phyloP scores from a whole-genome alignment of 352 stramenopile genomes.

The Pythium rhizo-oryzae region DNA sequence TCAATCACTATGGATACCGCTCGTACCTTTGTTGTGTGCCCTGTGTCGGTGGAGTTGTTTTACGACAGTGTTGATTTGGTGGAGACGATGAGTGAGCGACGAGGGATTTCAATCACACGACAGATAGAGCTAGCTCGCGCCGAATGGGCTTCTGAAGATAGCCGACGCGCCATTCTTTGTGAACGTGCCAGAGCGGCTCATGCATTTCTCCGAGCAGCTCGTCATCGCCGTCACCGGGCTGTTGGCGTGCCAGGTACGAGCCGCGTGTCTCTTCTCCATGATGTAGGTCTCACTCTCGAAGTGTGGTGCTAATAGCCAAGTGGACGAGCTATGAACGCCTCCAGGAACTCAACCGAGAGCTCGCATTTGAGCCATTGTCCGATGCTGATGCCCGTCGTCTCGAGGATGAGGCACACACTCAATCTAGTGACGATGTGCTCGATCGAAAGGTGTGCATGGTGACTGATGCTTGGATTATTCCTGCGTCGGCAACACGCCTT shows the following conservation, averaged over 20 bases:
- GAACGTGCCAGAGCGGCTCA: not conserved
- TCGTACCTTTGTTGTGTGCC: not conserved
- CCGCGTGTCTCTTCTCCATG: not conserved
- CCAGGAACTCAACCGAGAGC: not conserved
- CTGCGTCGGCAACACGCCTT: not conserved
- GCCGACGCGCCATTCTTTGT: not conserved
- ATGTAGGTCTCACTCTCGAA: not conserved
- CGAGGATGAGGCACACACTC: slow-evolving; percentile 6
- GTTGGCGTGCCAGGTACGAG: not conserved
- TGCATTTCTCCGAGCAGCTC: not conserved
- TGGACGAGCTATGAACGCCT: not conserved
- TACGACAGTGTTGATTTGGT: not conserved
- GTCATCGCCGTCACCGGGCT: not conserved
- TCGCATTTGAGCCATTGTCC: not conserved
- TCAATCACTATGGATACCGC: too few relatives aligned
- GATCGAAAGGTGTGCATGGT: slow-evolving; percentile 12
- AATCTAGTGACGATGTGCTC: slow-evolving; percentile 11
- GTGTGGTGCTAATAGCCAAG: not conserved
- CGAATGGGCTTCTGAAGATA: not conserved
- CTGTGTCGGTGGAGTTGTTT: not conserved
- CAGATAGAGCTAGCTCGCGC: not conserved
- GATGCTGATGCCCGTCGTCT: not conserved
- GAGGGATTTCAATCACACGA: not conserved
- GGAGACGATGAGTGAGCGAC: not conserved
- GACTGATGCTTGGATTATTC: not conserved